Conservation (phyloP, 331 rosid species). For the Malus hybrid region DNA sequence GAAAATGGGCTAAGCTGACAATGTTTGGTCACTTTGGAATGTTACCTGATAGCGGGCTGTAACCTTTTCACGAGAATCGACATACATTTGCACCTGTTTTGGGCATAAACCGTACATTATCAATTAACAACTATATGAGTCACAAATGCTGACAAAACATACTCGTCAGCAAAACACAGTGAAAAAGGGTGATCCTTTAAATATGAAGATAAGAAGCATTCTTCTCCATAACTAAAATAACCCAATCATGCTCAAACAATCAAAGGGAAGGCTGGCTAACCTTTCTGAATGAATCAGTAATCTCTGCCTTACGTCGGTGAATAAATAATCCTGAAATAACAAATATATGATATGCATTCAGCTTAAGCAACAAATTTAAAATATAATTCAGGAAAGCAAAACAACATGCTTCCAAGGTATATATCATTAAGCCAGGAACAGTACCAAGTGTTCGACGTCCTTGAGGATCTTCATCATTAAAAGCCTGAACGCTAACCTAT, state of each 20-base stretch:
- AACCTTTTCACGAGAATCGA: constrained; percentile 90
- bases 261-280: constrained; percentile 27
- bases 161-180: not conserved
- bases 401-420: constrained; percentile 5
- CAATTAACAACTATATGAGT: not conserved
- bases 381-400: constrained; percentile 2
- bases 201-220: not conserved
- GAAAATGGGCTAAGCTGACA: not conserved
- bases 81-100: constrained; percentile 63
- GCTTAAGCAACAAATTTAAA: not conserved
- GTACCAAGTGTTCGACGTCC: constrained; percentile 92
- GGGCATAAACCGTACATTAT: not conserved
- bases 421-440: constrained; percentile 16
- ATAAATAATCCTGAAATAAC: constrained; percentile 76
- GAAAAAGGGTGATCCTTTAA: not conserved
- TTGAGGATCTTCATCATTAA: constrained; percentile 91
- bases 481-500: constrained; percentile 96
- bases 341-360: constrained; percentile 11
- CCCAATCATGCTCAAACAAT: constrained; percentile 8
- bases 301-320: constrained; percentile 92
- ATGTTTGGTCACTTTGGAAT: constrained; percentile 12
- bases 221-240: not conserved
- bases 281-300: constrained; percentile 67
- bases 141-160: not conserved
- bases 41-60: constrained; percentile 77